Base-by-base conservation (phyloP, 2,329 filamentous ascomycete species). In the Colletotrichum lentis region DNA sequence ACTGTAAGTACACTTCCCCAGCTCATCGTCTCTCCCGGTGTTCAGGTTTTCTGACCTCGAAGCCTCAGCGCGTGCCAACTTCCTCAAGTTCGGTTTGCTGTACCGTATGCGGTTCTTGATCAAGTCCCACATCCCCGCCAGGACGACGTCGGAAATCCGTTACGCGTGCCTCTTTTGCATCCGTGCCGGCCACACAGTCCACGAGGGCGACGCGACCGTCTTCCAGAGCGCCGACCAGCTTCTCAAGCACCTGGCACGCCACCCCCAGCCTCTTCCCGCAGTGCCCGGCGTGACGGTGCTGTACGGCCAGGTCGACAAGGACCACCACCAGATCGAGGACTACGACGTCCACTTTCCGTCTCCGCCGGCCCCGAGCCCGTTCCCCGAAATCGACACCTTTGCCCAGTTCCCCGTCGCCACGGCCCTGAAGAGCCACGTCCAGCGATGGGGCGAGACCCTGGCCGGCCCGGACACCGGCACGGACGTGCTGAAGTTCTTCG, bases 161-260 rank as follows among this genome's bases (percentile, higher is more conserved):
- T 82, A 79, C 56, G 80, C 74, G 5, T 81, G 80, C 58, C 71
- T 82, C 1, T 82, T 80, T 69, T 82, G 80, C 65, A 74, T 76
- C 5, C 75, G 79, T 24, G 62, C 73, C 3, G 76, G 75, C 1
- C 65, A 74, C 1, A 79, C 79, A 0, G 72, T 76, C 2, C 75
- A 75, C n/a, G 76, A 81, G 35, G 78, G 77, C 54, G 80, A 82
- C 64, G 79, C 80, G 1, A 82, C 80, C 5, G 79, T 81, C 5
- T 82, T 82, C 69, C 72, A 74, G 2, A 74, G 74, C 5, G 64
- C 76, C 16, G 76, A 80, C 16, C 74, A 78, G 39, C 76, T 82
- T 10, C 72, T 82, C 46, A 75, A 74, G 24, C 80, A 82, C 62
- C 70, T 82, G 0, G 74, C 79, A 2, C 75, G 77, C 1, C 80